Evolutionary conservation across 495 filamentous ascomycete species (phyloP).

Genomic region (Pyrenula aspistea): DNA sequence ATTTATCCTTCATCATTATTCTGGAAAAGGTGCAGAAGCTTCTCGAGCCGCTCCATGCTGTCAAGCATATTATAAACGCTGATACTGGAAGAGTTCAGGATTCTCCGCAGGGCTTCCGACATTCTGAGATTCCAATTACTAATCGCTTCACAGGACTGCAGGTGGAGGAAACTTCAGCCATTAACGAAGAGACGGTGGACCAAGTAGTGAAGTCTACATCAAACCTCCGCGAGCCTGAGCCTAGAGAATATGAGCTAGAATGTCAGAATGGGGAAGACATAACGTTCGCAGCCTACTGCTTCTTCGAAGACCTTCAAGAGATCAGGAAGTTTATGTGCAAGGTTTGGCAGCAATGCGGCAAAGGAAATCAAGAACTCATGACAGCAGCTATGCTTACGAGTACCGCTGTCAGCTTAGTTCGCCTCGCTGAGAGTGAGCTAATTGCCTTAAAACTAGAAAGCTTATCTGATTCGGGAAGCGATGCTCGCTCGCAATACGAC

Average conservation of each 20-base stretch:
- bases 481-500: too few relatives aligned
- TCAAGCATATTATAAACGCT: not conserved
- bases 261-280: not conserved
- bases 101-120: not conserved
- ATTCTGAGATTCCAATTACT: not conserved
- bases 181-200: not conserved
- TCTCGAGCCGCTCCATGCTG: not conserved
- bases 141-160: not conserved
- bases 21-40: not conserved
- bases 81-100: not conserved
- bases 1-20: not conserved
- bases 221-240: not conserved
- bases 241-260: not conserved
- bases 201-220: not conserved
- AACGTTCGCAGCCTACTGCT: not conserved
- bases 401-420: not conserved
- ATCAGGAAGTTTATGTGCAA: not conserved
- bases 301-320: not conserved
- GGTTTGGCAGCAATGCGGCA: not conserved
- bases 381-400: not conserved
- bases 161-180: not conserved
- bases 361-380: not conserved
- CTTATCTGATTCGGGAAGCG: too few relatives aligned
- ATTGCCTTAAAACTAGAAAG: not conserved
- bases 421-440: not conserved